phyloP scores from a whole-genome alignment of 176 grass and related monocot species.

The Phyllostachys edulis region DNA sequence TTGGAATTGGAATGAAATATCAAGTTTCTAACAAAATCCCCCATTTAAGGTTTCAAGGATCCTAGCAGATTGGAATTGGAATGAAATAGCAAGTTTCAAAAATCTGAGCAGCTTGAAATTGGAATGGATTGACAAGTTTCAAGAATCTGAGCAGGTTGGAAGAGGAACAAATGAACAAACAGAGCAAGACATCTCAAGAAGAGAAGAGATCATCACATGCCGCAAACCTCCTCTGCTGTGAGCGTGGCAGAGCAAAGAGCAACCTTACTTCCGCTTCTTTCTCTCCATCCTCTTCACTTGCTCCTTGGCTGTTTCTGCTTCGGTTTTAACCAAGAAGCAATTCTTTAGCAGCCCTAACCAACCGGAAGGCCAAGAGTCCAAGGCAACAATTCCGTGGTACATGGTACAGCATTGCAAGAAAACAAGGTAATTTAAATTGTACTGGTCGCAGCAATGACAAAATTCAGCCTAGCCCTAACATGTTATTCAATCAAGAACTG shows the following conservation, averaged over 20 bases:
- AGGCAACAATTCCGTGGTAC: background rate
- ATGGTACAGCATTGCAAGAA: background rate
- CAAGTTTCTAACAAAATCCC: background rate
- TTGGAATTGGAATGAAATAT: background rate
- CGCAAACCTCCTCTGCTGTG: background rate
- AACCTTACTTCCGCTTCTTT: background rate
- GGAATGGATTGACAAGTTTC: background rate
- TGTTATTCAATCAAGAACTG: background rate
- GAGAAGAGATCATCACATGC: background rate
- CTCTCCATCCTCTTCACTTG: background rate
- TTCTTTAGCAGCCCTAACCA: background rate
- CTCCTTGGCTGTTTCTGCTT: background rate
- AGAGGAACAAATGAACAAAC: background rate
- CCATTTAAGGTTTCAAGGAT: background rate
- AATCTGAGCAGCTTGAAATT: background rate
- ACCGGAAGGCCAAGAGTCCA: background rate
- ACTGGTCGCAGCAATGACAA: background rate
- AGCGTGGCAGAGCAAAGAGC: background rate
- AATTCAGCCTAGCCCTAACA: background rate
- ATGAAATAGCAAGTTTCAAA: too few relatives aligned
- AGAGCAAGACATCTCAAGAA: background rate
- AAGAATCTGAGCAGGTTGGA: background rate
- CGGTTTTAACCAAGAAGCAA: background rate
- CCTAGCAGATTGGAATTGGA: background rate
- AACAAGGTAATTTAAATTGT: background rate